phyloP scores from a whole-genome alignment of 129 eudicot genomes.

The Flaveria sonorensis region DNA sequence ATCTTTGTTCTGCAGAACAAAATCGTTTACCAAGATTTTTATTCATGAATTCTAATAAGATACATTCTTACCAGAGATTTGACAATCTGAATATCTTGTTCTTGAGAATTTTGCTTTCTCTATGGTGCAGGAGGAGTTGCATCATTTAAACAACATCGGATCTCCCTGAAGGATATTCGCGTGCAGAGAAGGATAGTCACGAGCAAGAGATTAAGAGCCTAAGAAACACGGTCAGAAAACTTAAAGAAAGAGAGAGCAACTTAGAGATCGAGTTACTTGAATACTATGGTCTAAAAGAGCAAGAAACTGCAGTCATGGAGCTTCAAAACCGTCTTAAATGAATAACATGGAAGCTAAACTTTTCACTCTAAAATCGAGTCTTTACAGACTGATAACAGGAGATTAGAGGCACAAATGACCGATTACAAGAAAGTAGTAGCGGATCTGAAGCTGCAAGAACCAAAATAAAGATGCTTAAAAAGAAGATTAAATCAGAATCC shows the following conservation, averaged over 20 bases:
- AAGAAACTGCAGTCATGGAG: constrained; percentile 79
- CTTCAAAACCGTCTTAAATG: constrained; percentile 71
- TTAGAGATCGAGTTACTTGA: constrained; percentile 83
- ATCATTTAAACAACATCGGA: constrained; percentile 34
- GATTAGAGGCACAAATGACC: constrained; percentile 57
- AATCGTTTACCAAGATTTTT: too few species aligned
- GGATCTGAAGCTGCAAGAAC: constrained; percentile 77
- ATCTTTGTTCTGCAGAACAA: too few species aligned
- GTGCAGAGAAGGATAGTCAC: constrained; percentile 37
- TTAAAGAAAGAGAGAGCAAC: constrained; percentile 62
- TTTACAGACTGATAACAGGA: constrained; percentile 61
- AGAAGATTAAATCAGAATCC: constrained; percentile 60
- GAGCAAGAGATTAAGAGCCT: constrained; percentile 67
- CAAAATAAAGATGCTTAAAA: constrained; percentile 60
- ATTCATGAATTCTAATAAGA: too few species aligned
- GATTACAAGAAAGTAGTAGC: constrained; percentile 56
- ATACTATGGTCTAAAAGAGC: constrained; percentile 87
- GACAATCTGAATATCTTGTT: not conserved
- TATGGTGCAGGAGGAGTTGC: constrained; percentile 42
- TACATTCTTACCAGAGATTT: too few species aligned
- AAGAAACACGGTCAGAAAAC: constrained; percentile 51
- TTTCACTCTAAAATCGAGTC: constrained; percentile 63
- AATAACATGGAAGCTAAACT: constrained; percentile 74
- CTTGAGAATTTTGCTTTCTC: constrained; percentile 6
- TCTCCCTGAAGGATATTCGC: constrained; percentile 30